Evolutionary conservation across 2,329 filamentous ascomycete genomes (phyloP).

Genomic region (Pseudogymnoascus sp.): DNA sequence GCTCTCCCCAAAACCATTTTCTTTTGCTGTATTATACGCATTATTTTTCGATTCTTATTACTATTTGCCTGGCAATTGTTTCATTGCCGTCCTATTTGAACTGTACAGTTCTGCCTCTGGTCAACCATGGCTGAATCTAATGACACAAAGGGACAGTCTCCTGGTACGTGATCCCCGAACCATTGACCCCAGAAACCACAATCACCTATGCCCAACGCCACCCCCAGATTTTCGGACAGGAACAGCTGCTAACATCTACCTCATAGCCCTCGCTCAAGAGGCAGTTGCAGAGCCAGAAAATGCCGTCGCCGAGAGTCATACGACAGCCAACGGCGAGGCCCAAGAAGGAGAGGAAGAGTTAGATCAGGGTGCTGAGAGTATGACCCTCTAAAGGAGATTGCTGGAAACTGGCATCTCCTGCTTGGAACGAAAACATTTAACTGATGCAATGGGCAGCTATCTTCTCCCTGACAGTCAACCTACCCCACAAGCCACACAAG

Average conservation of each 20-base stretch:
- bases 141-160: slow-evolving; percentile 21
- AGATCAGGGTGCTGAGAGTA: slow-evolving; percentile 25
- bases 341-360: slow-evolving; percentile 20
- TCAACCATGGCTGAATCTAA: slow-evolving; percentile 24
- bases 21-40: slow-evolving; percentile 10
- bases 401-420: not conserved
- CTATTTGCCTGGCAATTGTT: slow-evolving; percentile 7
- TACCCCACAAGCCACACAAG: slow-evolving; percentile 71
- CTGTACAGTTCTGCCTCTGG: slow-evolving; percentile 1
- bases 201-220: not conserved
- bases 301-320: slow-evolving; percentile 17
- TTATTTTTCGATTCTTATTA: slow-evolving; percentile 7
- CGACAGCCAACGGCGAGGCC: slow-evolving; percentile 17
- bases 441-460: slow-evolving; percentile 35
- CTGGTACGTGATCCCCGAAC: slow-evolving; percentile 19
- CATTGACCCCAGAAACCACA: not conserved
- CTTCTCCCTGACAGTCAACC: slow-evolving; percentile 62
- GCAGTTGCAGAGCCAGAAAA: slow-evolving; percentile 14
- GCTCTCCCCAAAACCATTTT: slow-evolving; percentile 10
- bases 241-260: not conserved
- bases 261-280: slow-evolving; percentile 5
- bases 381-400: slow-evolving; percentile 10
- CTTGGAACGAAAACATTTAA: slow-evolving; percentile 5
- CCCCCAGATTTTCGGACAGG: not conserved
- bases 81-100: slow-evolving; percentile 8